phyloP scores from a whole-genome alignment of 495 filamentous ascomycete genomes.

The Daldinia childiae region DNA sequence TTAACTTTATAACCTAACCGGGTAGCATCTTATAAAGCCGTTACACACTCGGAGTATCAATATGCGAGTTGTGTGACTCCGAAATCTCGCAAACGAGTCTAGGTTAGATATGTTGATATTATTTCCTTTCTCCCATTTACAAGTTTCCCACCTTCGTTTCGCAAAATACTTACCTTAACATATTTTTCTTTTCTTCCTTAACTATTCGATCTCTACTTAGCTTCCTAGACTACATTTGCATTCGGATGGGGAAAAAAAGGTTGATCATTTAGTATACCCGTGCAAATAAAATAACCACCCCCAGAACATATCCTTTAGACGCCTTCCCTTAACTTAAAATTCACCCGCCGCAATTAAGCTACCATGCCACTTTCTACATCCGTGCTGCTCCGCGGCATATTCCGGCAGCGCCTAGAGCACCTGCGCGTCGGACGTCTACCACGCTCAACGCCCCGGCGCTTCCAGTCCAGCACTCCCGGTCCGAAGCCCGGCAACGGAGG shows the following conservation, averaged over 20 bases:
- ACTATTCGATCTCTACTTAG: too few species aligned
- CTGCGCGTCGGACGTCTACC: slow-evolving; percentile 21
- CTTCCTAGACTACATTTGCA: too few species aligned
- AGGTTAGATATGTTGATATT: background rate
- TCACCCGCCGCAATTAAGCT: background rate
- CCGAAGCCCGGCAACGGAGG: background rate
- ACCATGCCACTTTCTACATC: slow-evolving; percentile 18
- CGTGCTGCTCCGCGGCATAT: slow-evolving; percentile 11
- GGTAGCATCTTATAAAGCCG: too few species aligned
- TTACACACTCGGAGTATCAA: background rate
- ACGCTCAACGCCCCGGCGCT: slow-evolving; percentile 29
- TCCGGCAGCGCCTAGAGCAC: slow-evolving; percentile 29
- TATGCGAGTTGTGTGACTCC: slow-evolving; percentile 13
- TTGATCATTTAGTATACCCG: background rate
- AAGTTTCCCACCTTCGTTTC: background rate
- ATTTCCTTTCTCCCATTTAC: background rate
- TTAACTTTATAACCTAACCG: background rate
- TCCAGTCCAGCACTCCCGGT: slow-evolving; percentile 23
- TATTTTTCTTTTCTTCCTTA: too few species aligned
- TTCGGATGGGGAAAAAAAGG: background rate
- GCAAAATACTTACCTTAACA: slow-evolving; percentile 7
- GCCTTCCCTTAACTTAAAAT: background rate
- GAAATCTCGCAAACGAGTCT: background rate
- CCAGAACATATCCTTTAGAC: background rate
- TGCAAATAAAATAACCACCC: background rate